phyloP scores from a whole-genome alignment of 2,329 filamentous ascomycete species.

The Elsinoe fawcettii region DNA sequence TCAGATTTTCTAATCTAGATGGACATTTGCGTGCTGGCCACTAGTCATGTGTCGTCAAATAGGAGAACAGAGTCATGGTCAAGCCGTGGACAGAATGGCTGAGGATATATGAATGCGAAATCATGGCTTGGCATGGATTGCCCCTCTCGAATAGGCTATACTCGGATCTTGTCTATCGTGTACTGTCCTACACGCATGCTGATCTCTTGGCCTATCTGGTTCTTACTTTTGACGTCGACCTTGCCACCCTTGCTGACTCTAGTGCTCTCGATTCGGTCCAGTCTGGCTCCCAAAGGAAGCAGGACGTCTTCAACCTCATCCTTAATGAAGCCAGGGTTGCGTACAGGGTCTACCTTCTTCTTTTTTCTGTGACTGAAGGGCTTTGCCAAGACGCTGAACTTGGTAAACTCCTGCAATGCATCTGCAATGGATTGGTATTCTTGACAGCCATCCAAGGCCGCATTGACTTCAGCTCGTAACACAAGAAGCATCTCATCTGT shows the following conservation, averaged over 20 bases:
- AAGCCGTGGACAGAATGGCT: background rate
- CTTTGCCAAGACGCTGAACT: constrained; percentile 30
- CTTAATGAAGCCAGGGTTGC: constrained; percentile 40
- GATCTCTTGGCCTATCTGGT: constrained; percentile 69
- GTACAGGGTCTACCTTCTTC: constrained; percentile 26
- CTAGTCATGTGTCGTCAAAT: background rate
- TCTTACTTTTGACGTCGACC: constrained; percentile 57
- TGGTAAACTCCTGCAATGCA: constrained; percentile 52
- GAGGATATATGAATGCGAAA: background rate
- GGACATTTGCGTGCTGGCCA: background rate
- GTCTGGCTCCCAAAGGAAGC: constrained; percentile 59
- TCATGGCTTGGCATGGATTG: background rate
- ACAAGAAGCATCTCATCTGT: constrained; percentile 57
- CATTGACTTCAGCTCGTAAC: constrained; percentile 61
- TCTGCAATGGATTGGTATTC: constrained; percentile 59
- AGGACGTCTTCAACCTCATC: constrained; percentile 39
- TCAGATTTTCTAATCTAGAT: background rate
- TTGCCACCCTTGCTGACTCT: constrained; percentile 63
- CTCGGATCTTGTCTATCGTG: constrained; percentile 64
- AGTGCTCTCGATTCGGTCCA: constrained; percentile 23
- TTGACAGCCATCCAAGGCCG: constrained; percentile 63
- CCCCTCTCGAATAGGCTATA: constrained; percentile 16
- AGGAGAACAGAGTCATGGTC: background rate
- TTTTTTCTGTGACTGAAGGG: constrained; percentile 41
- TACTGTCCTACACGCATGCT: constrained; percentile 76